These are phyloP conservation scores for Alloteropsis angusta DNA, from an alignment of 202 grass and related monocot species.

Conservation along the genomic window DNA sequence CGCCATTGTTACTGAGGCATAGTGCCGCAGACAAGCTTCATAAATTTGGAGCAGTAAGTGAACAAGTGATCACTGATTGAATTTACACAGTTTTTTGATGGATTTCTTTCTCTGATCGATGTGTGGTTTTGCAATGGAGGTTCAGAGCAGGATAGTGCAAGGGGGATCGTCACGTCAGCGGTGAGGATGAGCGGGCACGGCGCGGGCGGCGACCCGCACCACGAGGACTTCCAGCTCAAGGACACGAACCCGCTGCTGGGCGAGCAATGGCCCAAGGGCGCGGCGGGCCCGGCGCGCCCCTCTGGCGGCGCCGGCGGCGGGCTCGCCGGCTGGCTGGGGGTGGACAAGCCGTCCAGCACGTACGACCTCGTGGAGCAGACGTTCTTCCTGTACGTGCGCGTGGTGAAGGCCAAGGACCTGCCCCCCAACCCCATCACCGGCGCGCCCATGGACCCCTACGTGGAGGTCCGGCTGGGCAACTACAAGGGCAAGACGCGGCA, in stretches of 20 bases:
- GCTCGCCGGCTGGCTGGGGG: slow-evolving; percentile 47
- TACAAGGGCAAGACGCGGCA: slow-evolving; percentile 79
- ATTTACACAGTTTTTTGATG: neutral
- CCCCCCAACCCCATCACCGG: slow-evolving; percentile 68
- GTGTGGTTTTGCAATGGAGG: neutral
- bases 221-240: slow-evolving; percentile 84
- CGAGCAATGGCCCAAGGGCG: slow-evolving; percentile 69
- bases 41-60: slow-evolving; percentile 11
- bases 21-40: neutral
- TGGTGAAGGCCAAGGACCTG: slow-evolving; percentile 77
- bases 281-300: slow-evolving; percentile 22
- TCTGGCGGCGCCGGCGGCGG: slow-evolving; percentile 19
- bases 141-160: neutral
- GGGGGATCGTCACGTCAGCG: no score
- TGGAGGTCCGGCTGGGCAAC: slow-evolving; percentile 91
- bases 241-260: slow-evolving; percentile 81
- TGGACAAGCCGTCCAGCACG: slow-evolving; percentile 82
- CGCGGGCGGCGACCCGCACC: slow-evolving; percentile 26
- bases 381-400: slow-evolving; percentile 91
- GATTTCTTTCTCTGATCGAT: neutral
- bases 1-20: neutral
- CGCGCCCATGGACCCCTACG: slow-evolving; percentile 66
- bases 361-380: slow-evolving; percentile 96
- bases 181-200: slow-evolving; percentile 17
- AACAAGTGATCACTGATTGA: neutral